A percentile compares a stretch with the other conserved stretches of the same genome.
phyloP scores from a whole-genome alignment of 2,329 filamentous ascomycete species.

The Diaporthe ampelina region DNA sequence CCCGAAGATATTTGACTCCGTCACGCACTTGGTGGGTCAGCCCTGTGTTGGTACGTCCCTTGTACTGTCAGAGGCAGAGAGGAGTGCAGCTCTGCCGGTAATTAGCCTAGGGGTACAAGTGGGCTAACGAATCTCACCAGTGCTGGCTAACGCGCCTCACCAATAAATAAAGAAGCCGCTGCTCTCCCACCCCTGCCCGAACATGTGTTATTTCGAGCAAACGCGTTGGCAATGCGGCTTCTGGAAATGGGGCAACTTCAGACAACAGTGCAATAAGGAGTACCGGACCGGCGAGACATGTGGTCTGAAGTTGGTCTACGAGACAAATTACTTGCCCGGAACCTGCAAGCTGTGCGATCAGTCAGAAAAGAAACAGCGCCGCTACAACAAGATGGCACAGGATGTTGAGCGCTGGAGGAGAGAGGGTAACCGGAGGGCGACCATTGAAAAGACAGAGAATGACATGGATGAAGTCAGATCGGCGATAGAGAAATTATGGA shows the following conservation, averaged over 20 bases:
- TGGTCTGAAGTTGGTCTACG: constrained; percentile 90
- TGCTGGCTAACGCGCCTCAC: constrained; percentile 16
- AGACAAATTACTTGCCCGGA: constrained; percentile 73
- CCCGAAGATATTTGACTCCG: constrained; percentile 1
- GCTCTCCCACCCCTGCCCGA: background rate
- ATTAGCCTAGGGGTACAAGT: constrained; percentile 9
- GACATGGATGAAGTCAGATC: constrained; percentile 77
- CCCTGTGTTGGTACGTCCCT: constrained; percentile 17
- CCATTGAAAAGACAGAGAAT: constrained; percentile 78
- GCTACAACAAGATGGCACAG: constrained; percentile 79
- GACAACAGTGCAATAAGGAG: constrained; percentile 92
- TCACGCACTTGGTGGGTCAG: constrained; percentile 26
- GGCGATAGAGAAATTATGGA: constrained; percentile 68
- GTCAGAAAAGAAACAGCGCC: constrained; percentile 86
- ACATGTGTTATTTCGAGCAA: constrained; percentile 97
- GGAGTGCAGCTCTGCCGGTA: background rate
- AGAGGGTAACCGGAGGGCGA: constrained; percentile 80
- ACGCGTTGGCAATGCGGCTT: constrained; percentile 87
- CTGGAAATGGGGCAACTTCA: constrained; percentile 96
- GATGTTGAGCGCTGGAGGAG: constrained; percentile 83
- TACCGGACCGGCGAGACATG: constrained; percentile 97
- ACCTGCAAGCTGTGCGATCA: constrained; percentile 90
- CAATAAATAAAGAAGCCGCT: constrained; percentile 33
- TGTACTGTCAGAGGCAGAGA: background rate
- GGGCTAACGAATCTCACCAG: constrained; percentile 28